phyloP scores from a whole-genome alignment of 2,329 filamentous ascomycete genomes.

The Pestalotiopsis sp. region DNA sequence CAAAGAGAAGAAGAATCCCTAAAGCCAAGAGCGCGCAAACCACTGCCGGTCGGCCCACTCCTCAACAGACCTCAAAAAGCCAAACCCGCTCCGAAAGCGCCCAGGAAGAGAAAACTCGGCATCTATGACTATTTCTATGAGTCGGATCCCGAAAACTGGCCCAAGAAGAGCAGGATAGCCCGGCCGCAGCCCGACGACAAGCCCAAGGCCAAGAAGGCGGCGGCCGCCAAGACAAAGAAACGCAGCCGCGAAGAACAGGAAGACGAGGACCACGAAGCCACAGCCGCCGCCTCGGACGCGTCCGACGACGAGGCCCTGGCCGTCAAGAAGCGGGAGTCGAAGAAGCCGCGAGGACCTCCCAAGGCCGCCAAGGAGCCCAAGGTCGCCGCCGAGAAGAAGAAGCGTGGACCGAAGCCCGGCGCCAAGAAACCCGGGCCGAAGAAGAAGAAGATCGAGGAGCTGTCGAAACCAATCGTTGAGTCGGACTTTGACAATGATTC shows the following conservation, averaged over 20 bases:
- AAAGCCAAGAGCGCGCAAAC: not conserved
- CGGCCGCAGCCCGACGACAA: not conserved
- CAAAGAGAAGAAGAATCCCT: not conserved
- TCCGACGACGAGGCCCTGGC: not conserved
- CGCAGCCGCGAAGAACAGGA: not conserved
- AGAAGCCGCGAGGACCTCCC: not conserved
- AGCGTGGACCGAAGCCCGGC: not conserved
- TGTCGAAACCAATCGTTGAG: not conserved
- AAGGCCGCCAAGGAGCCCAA: not conserved
- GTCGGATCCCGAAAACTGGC: not conserved
- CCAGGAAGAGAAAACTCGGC: not conserved
- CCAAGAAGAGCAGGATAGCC: not conserved
- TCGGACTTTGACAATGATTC: not conserved
- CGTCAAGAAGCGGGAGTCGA: not conserved
- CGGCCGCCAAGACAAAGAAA: not conserved
- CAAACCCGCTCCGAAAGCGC: not conserved
- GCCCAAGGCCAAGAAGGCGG: not conserved
- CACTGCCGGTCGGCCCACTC: too few relatives aligned
- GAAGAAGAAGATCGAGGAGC: not conserved
- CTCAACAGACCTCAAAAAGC: too few relatives aligned
- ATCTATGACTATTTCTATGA: not conserved
- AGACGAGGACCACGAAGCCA: not conserved
- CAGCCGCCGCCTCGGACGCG: not conserved
- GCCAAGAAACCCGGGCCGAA: not conserved
- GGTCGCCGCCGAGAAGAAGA: not conserved